Evolutionary conservation across 2,329 filamentous ascomycete genomes (phyloP).

Genomic region (Neophaeococcomyces aloes): DNA sequence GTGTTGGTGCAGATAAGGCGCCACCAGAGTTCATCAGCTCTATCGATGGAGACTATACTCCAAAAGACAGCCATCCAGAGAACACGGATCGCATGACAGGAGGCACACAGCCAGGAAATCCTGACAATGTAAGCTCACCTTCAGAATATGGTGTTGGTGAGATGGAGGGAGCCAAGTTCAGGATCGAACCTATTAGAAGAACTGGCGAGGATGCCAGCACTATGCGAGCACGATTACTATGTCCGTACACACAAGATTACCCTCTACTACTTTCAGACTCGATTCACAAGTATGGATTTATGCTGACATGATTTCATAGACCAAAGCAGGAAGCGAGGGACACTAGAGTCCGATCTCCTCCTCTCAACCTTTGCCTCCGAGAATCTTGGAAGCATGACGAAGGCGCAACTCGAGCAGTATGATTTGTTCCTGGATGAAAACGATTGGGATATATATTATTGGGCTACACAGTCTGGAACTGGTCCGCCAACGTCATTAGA

Average conservation of each 20-base stretch:
- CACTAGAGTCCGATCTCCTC: constrained; percentile 87
- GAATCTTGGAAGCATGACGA: constrained; percentile 64
- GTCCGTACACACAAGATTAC: constrained; percentile 26
- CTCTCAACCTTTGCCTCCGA: constrained; percentile 87
- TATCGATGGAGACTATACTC: constrained; percentile 45
- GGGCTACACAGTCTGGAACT: constrained; percentile 75
- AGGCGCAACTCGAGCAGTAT: constrained; percentile 67
- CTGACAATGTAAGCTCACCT: constrained; percentile 25
- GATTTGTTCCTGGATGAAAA: constrained; percentile 95
- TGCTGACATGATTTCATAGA: constrained; percentile 44
- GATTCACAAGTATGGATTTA: background rate
- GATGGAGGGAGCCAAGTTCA: constrained; percentile 75
- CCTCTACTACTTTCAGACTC: background rate
- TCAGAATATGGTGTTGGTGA: constrained; percentile 70
- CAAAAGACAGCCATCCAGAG: constrained; percentile 50
- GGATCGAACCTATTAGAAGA: constrained; percentile 77
- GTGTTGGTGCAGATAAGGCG: constrained; percentile 44
- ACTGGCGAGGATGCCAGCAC: constrained; percentile 74
- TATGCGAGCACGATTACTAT: constrained; percentile 76
- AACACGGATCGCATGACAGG: constrained; percentile 57
- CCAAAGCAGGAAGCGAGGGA: constrained; percentile 93
- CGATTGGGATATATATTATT: constrained; percentile 99
- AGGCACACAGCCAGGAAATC: constrained; percentile 45
- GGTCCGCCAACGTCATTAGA: constrained; percentile 45
- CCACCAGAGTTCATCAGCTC: constrained; percentile 52